phyloP scores from a whole-genome alignment of 306 rosid genomes.

The Ziziphus jujuba region DNA sequence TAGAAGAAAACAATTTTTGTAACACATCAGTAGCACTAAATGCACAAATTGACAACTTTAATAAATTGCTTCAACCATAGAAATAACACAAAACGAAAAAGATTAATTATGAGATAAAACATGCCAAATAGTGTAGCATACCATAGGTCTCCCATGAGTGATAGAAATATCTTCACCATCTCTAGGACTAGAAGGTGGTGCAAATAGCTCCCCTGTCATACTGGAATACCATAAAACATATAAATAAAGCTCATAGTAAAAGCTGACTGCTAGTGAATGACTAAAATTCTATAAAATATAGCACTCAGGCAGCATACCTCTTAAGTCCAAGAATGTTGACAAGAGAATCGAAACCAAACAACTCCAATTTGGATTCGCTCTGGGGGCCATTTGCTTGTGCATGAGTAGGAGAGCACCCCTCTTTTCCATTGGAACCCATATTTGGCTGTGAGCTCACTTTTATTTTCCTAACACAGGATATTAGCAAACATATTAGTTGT shows the following conservation, averaged over 20 bases:
- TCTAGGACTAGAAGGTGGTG: constrained; percentile 87
- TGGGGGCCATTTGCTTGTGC: constrained; percentile 61
- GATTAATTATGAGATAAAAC: constrained; percentile 10
- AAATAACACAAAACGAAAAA: constrained; percentile 11
- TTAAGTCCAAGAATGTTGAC: constrained; percentile 98
- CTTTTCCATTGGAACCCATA: constrained; percentile 41
- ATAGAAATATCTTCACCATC: constrained; percentile 87
- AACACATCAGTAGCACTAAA: constrained; percentile 6
- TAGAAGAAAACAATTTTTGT: no score
- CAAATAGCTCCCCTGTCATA: constrained; percentile 84
- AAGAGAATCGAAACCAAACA: constrained; percentile 98
- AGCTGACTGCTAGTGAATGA: not conserved
- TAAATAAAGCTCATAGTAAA: not conserved
- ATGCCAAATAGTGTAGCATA: constrained; percentile 32
- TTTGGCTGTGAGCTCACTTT: constrained; percentile 46
- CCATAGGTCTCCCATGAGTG: constrained; percentile 79
- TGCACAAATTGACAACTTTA: not conserved
- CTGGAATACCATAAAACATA: constrained; percentile 44
- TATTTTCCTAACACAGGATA: constrained; percentile 53
- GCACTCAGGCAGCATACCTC: constrained; percentile 53
- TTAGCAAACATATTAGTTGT: not conserved
- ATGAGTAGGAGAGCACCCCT: constrained; percentile 42
- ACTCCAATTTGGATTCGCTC: constrained; percentile 82
- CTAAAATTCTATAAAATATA: not conserved
- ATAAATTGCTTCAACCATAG: not conserved